phyloP scores from a whole-genome alignment of 108 stramenopile genomes.

The Conticribra guillardii region DNA sequence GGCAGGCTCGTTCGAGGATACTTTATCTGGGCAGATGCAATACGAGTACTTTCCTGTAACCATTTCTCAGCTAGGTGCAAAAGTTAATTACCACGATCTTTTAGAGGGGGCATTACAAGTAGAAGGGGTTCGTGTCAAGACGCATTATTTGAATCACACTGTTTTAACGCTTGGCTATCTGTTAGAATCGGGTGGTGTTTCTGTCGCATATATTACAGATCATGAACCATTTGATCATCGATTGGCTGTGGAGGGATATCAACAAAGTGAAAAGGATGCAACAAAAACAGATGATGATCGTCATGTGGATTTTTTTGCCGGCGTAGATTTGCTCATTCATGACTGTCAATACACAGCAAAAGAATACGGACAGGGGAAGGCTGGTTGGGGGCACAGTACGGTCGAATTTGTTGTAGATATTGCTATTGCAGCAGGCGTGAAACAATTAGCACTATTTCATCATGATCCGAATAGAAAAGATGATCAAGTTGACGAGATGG shows the following conservation, averaged over 20 bases:
- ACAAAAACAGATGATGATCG: slow-evolving; percentile 28
- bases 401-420: slow-evolving; percentile 45
- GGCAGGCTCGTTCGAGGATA: slow-evolving; percentile 29
- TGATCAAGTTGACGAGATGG: slow-evolving; percentile 36
- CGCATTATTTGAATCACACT: slow-evolving; percentile 42
- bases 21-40: slow-evolving; percentile 39
- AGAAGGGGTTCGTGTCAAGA: slow-evolving; percentile 15
- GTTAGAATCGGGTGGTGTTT: slow-evolving; percentile 22
- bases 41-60: slow-evolving; percentile 43
- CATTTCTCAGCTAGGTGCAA: slow-evolving; percentile 17
- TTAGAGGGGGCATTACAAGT: slow-evolving; percentile 23
- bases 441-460: slow-evolving; percentile 37
- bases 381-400: slow-evolving; percentile 39
- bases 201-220: slow-evolving; percentile 42
- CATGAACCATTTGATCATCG: slow-evolving; percentile 43
- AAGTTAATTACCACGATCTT: slow-evolving; percentile 39
- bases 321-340: slow-evolving; percentile 34
- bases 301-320: slow-evolving; percentile 35
- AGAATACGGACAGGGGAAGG: slow-evolving; percentile 27
- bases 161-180: slow-evolving; percentile 37
- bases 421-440: slow-evolving; percentile 28
- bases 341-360: slow-evolving; percentile 37
- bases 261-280: slow-evolving; percentile 12
- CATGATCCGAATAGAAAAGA: slow-evolving; percentile 39
- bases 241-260: slow-evolving; percentile 27